Evolutionary conservation across 1,284 basidiomycete genomes (phyloP).

Genomic region (Puccinia novopanici): DNA sequence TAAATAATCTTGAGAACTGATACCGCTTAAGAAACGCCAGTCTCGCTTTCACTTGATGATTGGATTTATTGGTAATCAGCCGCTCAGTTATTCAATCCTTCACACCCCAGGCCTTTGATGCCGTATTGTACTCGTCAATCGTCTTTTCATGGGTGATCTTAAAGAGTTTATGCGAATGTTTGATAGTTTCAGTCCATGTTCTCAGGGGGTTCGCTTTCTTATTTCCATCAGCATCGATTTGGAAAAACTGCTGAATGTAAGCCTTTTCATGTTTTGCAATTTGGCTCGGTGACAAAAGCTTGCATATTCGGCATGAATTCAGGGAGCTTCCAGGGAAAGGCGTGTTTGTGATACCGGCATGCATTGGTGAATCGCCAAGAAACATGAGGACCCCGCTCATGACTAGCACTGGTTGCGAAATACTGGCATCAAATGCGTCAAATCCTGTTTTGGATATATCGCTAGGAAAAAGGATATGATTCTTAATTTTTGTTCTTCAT

Average conservation of each 20-base stretch:
- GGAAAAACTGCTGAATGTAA: neutral
- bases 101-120: too few species aligned
- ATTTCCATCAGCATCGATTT: neutral
- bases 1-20: neutral
- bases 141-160: too few species aligned
- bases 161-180: too few species aligned
- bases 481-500: too few species aligned
- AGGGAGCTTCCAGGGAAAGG: neutral
- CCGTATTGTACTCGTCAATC: too few species aligned
- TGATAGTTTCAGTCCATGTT: too few species aligned
- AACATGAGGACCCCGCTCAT: neutral
- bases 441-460: too few species aligned
- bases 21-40: neutral
- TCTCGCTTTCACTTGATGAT: neutral
- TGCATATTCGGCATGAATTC: neutral
- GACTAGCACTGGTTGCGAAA: neutral
- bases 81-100: neutral
- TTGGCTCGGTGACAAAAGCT: neutral
- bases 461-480: too few species aligned
- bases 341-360: neutral
- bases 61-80: neutral
- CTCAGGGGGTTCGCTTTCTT: too few species aligned
- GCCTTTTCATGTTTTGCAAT: neutral
- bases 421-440: neutral
- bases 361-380: too few species aligned